Percentiles rank a stretch among this genome's conserved stretches.
Evolutionary conservation across 2,329 filamentous ascomycete genomes (phyloP).

Genomic region (Exophiala aquamarina): DNA sequence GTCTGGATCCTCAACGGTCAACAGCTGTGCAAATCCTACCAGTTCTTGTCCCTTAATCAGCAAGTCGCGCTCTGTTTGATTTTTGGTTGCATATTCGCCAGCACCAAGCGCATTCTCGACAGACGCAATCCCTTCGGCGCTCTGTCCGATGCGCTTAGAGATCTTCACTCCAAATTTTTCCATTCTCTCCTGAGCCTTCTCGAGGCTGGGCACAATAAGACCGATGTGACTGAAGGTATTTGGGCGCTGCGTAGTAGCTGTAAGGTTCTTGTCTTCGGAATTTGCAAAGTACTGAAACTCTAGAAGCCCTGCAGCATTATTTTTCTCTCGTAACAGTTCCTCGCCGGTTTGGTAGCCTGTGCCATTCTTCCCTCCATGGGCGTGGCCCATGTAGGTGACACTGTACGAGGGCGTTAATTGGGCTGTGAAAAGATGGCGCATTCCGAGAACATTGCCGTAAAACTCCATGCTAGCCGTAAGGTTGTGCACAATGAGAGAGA

Average conservation of each 20-base stretch:
- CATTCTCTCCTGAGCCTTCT: slow-evolving; percentile 28
- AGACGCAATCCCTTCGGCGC: too few species aligned
- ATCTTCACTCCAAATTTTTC: too few species aligned
- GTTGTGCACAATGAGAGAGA: slow-evolving; percentile 35
- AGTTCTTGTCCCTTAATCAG: too few species aligned
- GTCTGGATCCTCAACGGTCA: slow-evolving; percentile 29
- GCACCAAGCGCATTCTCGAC: neutral
- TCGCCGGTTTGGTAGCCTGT: slow-evolving; percentile 38
- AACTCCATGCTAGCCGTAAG: slow-evolving; percentile 34
- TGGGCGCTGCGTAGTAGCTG: slow-evolving; percentile 3
- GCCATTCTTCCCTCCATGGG: slow-evolving; percentile 40
- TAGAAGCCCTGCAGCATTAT: slow-evolving; percentile 35
- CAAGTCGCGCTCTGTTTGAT: neutral
- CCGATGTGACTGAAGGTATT: slow-evolving; percentile 39
- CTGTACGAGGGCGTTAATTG: slow-evolving; percentile 31
- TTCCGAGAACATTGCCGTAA: slow-evolving; percentile 37
- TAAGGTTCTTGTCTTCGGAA: slow-evolving; percentile 19
- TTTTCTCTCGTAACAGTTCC: slow-evolving; percentile 37
- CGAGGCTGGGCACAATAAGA: slow-evolving; percentile 37
- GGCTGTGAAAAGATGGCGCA: slow-evolving; percentile 38
- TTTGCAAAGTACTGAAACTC: slow-evolving; percentile 33
- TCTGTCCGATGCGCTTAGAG: too few species aligned
- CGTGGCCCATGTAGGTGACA: slow-evolving; percentile 39
- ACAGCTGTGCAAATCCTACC: neutral
- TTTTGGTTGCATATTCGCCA: neutral